Base-by-base conservation (phyloP, 192 early-diverging fungal species). In the Allomyces macrogynus region DNA sequence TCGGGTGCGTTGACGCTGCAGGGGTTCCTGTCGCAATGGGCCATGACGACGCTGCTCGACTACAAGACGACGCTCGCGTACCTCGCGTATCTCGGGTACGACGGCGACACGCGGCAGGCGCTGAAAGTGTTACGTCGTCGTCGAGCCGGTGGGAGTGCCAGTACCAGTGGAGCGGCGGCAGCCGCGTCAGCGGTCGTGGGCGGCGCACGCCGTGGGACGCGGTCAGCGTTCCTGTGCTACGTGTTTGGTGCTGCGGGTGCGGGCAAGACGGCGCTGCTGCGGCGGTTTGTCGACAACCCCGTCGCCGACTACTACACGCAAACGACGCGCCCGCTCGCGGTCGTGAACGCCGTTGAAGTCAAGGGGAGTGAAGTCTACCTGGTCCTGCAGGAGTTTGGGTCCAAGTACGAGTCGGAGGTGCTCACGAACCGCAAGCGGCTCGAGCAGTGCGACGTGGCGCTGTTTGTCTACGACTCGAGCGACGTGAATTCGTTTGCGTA, bases 1-100 rank as follows among this genome's bases (percentile, higher is more conserved):
- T 78, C 88, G 1, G 92, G 91, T 14, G 84, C 84, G 14, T 88
- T 99, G 10, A 94, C 96, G 4, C 76, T 97, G 62, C 93, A 95
- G 71, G 92, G 94, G 20, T 99, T 92, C 78, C 74, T 99, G 25
- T 94, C 92, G n/a, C 94, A 96, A 70, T 99, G 96, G 96, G 93
- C 92, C 75, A 96, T 97, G 94, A 93, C 90, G 1, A 97, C 96
- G 7, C 77, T 95, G 60, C 73, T 96, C 49, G 89, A 95, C 72
- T 82, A 91, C 75, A 84, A 84, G 63, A 84, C 86, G 10, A 95
- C 94, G 3, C 75, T 99, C 43, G 81, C 87, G 23, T 99, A 97
- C 67, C 76, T 99, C 64, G 96, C 94, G 2, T 99, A 96, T 71
- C 86, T 99, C 44, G 96, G 96, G 14, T 99, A 83, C 75, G 82